Percentiles rank a stretch among this genome's conserved stretches.
phyloP scores from a whole-genome alignment of 768 basidiomycete species.

The Tremella mesenterica region DNA sequence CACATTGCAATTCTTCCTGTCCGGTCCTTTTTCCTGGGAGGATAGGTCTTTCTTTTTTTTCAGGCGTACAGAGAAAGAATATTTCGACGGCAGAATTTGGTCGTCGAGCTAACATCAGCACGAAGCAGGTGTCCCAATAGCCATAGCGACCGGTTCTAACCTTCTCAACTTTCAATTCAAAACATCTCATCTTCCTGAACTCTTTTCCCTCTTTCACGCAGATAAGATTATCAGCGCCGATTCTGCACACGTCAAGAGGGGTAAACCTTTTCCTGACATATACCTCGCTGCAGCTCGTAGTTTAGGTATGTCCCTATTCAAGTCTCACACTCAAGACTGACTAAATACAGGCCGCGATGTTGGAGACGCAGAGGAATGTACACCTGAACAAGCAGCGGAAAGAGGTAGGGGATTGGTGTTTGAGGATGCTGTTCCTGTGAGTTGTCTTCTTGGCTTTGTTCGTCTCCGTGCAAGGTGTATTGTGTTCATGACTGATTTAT shows the following conservation, averaged over 20 bases:
- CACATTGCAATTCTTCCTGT: background rate
- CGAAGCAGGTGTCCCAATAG: constrained; percentile 38
- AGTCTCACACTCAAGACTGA: background rate
- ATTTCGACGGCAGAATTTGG: too few relatives aligned
- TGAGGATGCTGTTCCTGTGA: constrained; percentile 40
- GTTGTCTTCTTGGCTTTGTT: too few relatives aligned
- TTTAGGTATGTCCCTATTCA: constrained; percentile 24
- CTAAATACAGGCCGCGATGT: constrained; percentile 35
- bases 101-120: constrained; percentile 18
- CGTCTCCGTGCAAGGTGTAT: too few relatives aligned
- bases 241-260: constrained; percentile 35
- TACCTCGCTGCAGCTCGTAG: constrained; percentile 41
- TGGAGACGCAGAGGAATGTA: constrained; percentile 29
- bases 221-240: constrained; percentile 39
- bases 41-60: background rate
- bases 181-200: constrained; percentile 41
- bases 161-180: constrained; percentile 25
- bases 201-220: constrained; percentile 38
- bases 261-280: constrained; percentile 42
- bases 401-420: constrained; percentile 36
- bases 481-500: background rate
- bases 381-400: constrained; percentile 26
- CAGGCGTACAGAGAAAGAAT: too few relatives aligned
- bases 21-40: background rate
- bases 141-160: constrained; percentile 39